Conservation (phyloP, 2,329 filamentous ascomycete species). For the Penicillium janthinellum region DNA sequence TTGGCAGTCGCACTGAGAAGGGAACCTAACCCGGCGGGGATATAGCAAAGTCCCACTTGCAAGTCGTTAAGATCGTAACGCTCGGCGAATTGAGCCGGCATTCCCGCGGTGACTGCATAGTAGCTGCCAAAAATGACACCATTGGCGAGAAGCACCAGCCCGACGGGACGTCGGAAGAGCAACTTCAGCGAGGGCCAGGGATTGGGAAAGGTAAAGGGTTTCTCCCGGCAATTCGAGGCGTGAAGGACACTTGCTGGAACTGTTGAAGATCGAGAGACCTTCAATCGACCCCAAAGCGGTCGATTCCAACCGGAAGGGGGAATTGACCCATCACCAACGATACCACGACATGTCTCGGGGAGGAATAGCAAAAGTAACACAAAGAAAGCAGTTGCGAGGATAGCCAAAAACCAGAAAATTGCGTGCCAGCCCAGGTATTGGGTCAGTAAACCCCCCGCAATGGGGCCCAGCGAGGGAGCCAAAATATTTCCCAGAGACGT, state of each 20-base stretch:
- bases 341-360: constrained; percentile 39
- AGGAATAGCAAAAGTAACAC: constrained; percentile 30
- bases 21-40: constrained; percentile 32
- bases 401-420: constrained; percentile 58
- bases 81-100: constrained; percentile 47
- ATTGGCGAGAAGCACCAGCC: constrained; percentile 37
- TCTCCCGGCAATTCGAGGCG: neutral
- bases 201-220: constrained; percentile 28
- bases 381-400: constrained; percentile 39
- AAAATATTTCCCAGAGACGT: constrained; percentile 37
- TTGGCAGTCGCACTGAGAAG: constrained; percentile 29
- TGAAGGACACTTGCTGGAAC: neutral
- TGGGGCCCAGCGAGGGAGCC: constrained; percentile 53
- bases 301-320: constrained; percentile 33
- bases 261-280: neutral
- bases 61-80: constrained; percentile 49
- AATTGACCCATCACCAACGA: constrained; percentile 39
- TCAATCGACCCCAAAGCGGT: constrained; percentile 21
- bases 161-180: constrained; percentile 36
- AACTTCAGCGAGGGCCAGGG: constrained; percentile 36
- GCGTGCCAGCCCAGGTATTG: constrained; percentile 53
- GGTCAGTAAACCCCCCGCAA: constrained; percentile 54
- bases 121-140: constrained; percentile 48
- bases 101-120: constrained; percentile 46
- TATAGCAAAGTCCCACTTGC: constrained; percentile 42